Base-by-base conservation (phyloP, 2,329 filamentous ascomycete species). In the Scedosporium aurantiacum region DNA sequence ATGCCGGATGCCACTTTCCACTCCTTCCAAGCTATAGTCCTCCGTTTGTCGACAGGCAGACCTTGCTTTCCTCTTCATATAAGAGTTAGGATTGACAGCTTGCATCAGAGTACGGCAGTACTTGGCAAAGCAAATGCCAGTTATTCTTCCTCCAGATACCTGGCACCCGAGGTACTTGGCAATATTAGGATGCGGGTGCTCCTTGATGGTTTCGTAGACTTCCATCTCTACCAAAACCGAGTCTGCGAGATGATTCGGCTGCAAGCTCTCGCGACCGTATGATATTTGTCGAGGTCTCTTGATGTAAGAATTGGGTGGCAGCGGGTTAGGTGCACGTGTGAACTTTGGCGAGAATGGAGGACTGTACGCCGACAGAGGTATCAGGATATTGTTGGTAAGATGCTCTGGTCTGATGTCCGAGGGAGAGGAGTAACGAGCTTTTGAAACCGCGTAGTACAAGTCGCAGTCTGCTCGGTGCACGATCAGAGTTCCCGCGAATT, bases 1-100 rank as follows among this genome's bases (percentile, higher is more conserved):
- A 64, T 74, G 70, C 60, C 65, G 63, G 6, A 75, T 64, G 23
- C 68, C 72, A 14, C 27, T 57, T 55, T 64, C 62, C 23, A 67
- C 58, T 16, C 63, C 64, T 58, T 45, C 12, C 6, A 66, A 23
- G 28, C 56, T 16, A 16, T 43, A 27, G 47, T 27, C 40, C 56
- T 52, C 56, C 58, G 54, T 63, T 58, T 40, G 52, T 43, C 28
- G 43, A 23, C 16, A 55, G 25, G 2, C 25, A 27, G 25, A 25
- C 8, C 28, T 32, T 40, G 58, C 43, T 8, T 18, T 18, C 28
- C 21, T 41, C 21, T 58, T 18, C 43, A 32, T 14, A 61, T 60
- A 32, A 62, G 25, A 27, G 25, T 27, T 27, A 27, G 25, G 25
- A 27, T 27, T 65, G 52, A 61, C 60, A 6, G 23, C 50, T 25